phyloP scores from a whole-genome alignment of 2,329 filamentous ascomycete species.

The Penicillium sp. region DNA sequence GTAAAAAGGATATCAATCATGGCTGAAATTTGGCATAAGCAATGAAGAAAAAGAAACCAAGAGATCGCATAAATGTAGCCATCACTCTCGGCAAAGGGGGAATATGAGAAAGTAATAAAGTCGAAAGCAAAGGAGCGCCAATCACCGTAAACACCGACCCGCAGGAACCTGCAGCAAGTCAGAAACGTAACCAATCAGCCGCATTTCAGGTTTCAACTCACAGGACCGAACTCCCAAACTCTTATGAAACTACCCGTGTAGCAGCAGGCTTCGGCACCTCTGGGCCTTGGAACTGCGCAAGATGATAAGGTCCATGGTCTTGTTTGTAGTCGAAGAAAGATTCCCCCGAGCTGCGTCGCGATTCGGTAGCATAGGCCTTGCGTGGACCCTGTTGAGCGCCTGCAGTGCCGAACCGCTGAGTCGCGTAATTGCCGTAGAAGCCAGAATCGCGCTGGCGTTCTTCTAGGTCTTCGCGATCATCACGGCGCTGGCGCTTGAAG shows the following conservation, averaged over 20 bases:
- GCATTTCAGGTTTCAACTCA: not conserved
- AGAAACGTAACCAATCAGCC: not conserved
- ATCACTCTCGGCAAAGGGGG: not conserved
- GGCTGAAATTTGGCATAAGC: not conserved
- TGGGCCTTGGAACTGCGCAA: not conserved
- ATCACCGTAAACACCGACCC: not conserved
- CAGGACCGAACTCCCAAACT: not conserved
- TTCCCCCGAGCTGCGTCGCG: not conserved
- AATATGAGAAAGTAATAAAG: not conserved
- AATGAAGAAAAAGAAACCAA: not conserved
- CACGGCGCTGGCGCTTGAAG: not conserved
- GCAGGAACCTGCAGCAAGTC: slow-evolving; percentile 2
- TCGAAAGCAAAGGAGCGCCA: not conserved
- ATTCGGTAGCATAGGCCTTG: not conserved
- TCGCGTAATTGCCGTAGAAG: slow-evolving; percentile 5
- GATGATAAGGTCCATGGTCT: slow-evolving; percentile 5
- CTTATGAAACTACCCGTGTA: not conserved
- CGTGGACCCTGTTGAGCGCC: not conserved
- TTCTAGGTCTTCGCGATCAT: slow-evolving; percentile 7
- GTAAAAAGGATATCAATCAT: not conserved
- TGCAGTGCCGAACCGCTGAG: not conserved
- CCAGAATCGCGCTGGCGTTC: not conserved
- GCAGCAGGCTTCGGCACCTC: not conserved
- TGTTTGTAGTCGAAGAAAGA: slow-evolving; percentile 11
- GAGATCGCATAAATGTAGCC: not conserved